Percentiles rank a stretch among this genome's conserved stretches.
These are phyloP conservation scores for Fusarium sp. DNA, from an alignment of 2,329 filamentous ascomycete species.

Conservation along the genomic window DNA sequence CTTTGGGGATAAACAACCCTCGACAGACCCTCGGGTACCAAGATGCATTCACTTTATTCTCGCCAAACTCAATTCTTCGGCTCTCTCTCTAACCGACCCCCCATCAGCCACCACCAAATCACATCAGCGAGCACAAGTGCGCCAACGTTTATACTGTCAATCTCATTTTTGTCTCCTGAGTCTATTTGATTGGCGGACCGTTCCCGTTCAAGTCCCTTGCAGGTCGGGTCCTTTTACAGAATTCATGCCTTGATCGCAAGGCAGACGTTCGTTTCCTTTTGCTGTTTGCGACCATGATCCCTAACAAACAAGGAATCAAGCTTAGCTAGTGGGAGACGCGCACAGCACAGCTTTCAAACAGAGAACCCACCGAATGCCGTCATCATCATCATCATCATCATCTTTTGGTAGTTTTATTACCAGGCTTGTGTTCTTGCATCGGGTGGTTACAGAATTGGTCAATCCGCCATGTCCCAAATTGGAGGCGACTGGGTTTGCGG, in stretches of 20 bases:
- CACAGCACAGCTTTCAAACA: slow-evolving; percentile 2
- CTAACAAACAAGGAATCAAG: slow-evolving; percentile 36
- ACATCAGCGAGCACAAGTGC: slow-evolving; percentile 9
- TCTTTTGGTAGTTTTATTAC: slow-evolving; percentile 8
- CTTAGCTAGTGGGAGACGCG: slow-evolving; percentile 18
- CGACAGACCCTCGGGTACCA: neutral
- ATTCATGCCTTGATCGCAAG: slow-evolving; percentile 36
- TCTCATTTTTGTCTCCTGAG: slow-evolving; percentile 9
- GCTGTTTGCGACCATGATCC: slow-evolving; percentile 22
- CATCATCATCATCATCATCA: slow-evolving; percentile 32
- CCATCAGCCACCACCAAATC: slow-evolving; percentile 10
- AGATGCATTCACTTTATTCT: slow-evolving; percentile 10
- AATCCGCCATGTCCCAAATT: slow-evolving; percentile 4
- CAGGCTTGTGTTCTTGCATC: slow-evolving; percentile 3
- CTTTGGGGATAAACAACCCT: slow-evolving; percentile 5
- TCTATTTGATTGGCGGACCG: slow-evolving; percentile 26
- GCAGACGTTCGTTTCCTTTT: slow-evolving; percentile 24
- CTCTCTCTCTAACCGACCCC: slow-evolving; percentile 8
- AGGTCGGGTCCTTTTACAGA: slow-evolving; percentile 21
- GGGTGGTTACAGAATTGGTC: slow-evolving; percentile 2
- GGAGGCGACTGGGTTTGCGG: slow-evolving; percentile 3
- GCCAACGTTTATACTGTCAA: slow-evolving; percentile 13
- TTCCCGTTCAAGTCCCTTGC: slow-evolving; percentile 22
- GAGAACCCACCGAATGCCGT: slow-evolving; percentile 26
- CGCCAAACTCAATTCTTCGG: slow-evolving; percentile 21